Evolutionary conservation across 164 flowering plant species (phyloP).

Genomic region (Nelumbo lutea): DNA sequence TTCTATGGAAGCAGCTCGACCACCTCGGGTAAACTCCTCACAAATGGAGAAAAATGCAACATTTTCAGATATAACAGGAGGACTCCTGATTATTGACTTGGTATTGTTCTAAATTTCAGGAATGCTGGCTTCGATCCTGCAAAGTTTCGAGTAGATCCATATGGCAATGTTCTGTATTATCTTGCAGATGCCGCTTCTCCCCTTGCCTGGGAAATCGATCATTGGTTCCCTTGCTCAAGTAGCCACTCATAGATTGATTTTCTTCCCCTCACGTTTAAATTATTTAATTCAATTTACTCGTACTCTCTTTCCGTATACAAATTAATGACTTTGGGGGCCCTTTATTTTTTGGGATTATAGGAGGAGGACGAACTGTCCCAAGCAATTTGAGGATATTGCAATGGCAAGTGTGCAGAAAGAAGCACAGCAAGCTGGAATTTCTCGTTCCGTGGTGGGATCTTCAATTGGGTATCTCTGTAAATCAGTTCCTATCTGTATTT

Average conservation of each 20-base stretch:
- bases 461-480: conserved; percentile 84
- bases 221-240: conserved; percentile 96
- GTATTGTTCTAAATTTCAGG: conserved; percentile 29
- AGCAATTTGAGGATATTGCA: conserved; percentile 84
- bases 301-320: conserved; percentile 1
- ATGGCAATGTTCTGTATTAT: conserved; percentile 82
- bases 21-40: conserved; percentile 67
- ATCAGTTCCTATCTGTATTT: conserved; percentile 86
- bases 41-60: neutral
- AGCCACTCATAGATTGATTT: conserved; percentile 13
- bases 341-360: conserved; percentile 25
- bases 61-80: neutral
- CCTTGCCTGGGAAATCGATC: conserved; percentile 92
- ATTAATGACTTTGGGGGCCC: neutral
- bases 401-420: conserved; percentile 76
- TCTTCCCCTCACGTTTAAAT: neutral
- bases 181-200: conserved; percentile 86
- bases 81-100: conserved; percentile 6
- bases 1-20: conserved; percentile 89
- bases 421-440: conserved; percentile 75
- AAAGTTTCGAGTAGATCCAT: conserved; percentile 72
- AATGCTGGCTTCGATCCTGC: conserved; percentile 98
- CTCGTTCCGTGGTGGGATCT: conserved; percentile 98
- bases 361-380: conserved; percentile 92
- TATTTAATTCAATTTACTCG: neutral